Percentiles rank a stretch among this genome's conserved stretches.
These are phyloP conservation scores for Grigorovia yakushimaensis DNA, from an alignment of 805 yeast species.

Conservation along the genomic window DNA sequence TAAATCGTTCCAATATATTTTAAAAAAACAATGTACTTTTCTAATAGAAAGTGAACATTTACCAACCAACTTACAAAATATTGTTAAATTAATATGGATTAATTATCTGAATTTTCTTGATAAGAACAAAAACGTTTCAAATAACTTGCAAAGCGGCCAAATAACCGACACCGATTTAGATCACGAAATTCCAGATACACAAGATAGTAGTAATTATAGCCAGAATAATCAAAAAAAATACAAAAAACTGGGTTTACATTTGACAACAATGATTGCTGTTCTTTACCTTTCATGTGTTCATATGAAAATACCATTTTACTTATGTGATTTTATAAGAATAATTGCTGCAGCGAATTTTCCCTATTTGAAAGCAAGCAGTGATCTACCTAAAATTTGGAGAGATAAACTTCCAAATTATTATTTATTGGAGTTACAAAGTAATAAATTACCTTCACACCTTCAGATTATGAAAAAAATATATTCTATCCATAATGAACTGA, in stretches of 20 bases:
- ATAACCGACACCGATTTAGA: slow-evolving; percentile 8
- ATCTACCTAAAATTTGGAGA: slow-evolving; percentile 33
- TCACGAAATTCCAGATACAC: slow-evolving; percentile 8
- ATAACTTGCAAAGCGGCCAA: slow-evolving; percentile 4
- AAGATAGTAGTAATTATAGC: slow-evolving; percentile 1
- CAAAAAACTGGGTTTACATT: slow-evolving; percentile 11
- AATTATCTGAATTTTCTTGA: slow-evolving; percentile 12
- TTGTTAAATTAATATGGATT: slow-evolving; percentile 34
- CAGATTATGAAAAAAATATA: slow-evolving; percentile 28
- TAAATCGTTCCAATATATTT: slow-evolving; percentile 40
- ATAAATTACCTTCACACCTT: slow-evolving; percentile 31
- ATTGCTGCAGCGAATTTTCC: slow-evolving; percentile 40
- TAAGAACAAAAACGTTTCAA: background rate
- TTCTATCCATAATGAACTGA: slow-evolving; percentile 2
- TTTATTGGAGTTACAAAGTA: slow-evolving; percentile 32
- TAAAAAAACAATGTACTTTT: slow-evolving; percentile 39
- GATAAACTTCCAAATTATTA: slow-evolving; percentile 33
- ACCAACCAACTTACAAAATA: slow-evolving; percentile 24
- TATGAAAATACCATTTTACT: slow-evolving; percentile 40
- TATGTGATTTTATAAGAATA: slow-evolving; percentile 38
- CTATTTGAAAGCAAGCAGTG: slow-evolving; percentile 32
- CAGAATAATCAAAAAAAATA: background rate
- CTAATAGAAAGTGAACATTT: slow-evolving; percentile 28
- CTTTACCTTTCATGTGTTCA: slow-evolving; percentile 44
- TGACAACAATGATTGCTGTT: slow-evolving; percentile 28